Evolutionary conservation across 345 rosid species (phyloP).

Genomic region (Anacardium occidentale): DNA sequence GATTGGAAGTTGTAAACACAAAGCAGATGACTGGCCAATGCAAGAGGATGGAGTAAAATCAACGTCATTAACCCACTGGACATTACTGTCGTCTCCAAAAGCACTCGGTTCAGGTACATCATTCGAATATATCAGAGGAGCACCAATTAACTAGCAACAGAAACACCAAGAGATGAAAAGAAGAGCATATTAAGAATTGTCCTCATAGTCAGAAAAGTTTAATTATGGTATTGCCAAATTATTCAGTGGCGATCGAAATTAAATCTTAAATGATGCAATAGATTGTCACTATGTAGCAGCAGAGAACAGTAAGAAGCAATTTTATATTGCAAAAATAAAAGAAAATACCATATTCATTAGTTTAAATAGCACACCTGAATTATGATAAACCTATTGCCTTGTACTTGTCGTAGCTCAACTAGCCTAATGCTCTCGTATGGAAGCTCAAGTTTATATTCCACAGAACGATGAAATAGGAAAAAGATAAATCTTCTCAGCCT

Average conservation of each 20-base stretch:
- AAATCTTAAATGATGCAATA: too few species aligned
- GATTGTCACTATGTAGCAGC: too few species aligned
- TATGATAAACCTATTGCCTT: conserved; percentile 15
- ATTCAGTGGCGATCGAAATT: too few species aligned
- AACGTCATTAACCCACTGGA: background rate
- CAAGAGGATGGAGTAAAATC: background rate
- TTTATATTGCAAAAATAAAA: background rate
- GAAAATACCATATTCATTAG: background rate
- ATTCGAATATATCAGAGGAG: conserved; percentile 30
- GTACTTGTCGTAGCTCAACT: conserved; percentile 22
- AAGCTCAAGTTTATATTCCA: conserved; percentile 35
- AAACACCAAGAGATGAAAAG: background rate
- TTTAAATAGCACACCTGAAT: conserved; percentile 33
- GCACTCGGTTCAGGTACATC: background rate
- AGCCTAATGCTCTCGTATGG: conserved; percentile 38
- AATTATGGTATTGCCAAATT: too few species aligned
- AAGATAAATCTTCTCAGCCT: conserved; percentile 23
- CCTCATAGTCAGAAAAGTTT: too few species aligned
- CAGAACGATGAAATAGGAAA: conserved; percentile 8
- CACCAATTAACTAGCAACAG: conserved; percentile 19
- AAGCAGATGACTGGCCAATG: background rate
- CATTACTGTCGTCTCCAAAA: background rate
- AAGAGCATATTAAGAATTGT: too few species aligned
- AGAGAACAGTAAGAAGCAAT: too few species aligned
- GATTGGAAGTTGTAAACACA: conserved; percentile 35